Evolutionary conservation across 352 stramenopile genomes (phyloP).

Genomic region (Saprolegnia diclina): DNA sequence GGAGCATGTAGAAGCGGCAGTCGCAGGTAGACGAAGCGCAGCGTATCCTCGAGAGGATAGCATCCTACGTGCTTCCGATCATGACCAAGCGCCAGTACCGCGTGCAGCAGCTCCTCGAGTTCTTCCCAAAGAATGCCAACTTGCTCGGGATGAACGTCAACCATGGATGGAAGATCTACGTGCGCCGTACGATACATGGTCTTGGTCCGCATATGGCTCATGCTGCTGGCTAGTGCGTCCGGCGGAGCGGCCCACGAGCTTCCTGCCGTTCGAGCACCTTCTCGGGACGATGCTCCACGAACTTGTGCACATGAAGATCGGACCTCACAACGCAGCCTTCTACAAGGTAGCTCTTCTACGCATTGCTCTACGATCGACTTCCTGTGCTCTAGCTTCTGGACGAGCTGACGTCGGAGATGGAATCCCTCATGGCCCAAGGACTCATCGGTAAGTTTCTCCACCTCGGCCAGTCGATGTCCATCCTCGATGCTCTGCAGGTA

Average conservation of each 20-base stretch:
- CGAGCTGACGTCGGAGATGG: constrained; percentile 53
- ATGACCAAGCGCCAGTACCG: constrained; percentile 46
- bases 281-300: constrained; percentile 70
- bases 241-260: constrained; percentile 29
- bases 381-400: constrained; percentile 37
- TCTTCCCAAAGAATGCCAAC: constrained; percentile 51
- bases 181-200: constrained; percentile 36
- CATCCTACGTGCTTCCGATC: constrained; percentile 49
- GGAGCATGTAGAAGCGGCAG: constrained; percentile 18
- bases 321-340: constrained; percentile 59
- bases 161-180: constrained; percentile 58
- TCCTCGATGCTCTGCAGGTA: not conserved
- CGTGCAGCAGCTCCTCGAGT: constrained; percentile 53
- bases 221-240: constrained; percentile 36
- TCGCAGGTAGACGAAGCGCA: constrained; percentile 27
- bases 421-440: constrained; percentile 47
- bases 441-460: constrained; percentile 32
- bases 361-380: constrained; percentile 12
- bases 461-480: not conserved
- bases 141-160: constrained; percentile 81
- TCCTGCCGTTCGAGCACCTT: constrained; percentile 50
- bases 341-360: constrained; percentile 38
- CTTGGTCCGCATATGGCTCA: not conserved
- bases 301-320: constrained; percentile 62
- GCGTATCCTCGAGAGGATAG: constrained; percentile 43